A percentile compares a stretch with the other conserved stretches of the same genome.
Evolutionary conservation across 202 grass and related monocot genomes (phyloP).

Genomic region (Panicum hallii): DNA sequence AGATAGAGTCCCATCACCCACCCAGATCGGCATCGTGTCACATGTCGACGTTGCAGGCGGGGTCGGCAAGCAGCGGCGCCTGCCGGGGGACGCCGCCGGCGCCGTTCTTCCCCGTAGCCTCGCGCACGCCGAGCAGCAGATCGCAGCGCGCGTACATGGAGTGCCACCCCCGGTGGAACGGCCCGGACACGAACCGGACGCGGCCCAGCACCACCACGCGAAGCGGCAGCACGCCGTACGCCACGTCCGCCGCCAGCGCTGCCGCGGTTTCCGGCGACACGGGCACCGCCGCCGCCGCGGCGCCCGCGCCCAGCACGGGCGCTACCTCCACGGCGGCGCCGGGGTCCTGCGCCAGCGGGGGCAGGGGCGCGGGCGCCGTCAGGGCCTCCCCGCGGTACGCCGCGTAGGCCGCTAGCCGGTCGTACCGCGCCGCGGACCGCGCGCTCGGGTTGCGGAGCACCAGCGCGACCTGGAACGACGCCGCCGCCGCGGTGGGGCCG

Average conservation of each 20-base stretch:
- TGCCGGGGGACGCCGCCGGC: conserved; percentile 20
- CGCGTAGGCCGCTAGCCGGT: conserved; percentile 67
- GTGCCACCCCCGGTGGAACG: conserved; percentile 66
- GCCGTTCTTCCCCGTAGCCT: background rate
- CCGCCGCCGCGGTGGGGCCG: conserved; percentile 34
- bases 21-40: conserved; percentile 12
- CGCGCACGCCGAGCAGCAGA: conserved; percentile 63
- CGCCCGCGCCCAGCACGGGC: conserved; percentile 60
- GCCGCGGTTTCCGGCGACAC: conserved; percentile 58
- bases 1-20: background rate
- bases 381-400: conserved; percentile 68
- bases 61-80: conserved; percentile 62
- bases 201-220: conserved; percentile 77
- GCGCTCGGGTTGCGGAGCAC: conserved; percentile 74
- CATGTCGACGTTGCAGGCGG: conserved; percentile 62
- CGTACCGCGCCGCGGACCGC: conserved; percentile 62
- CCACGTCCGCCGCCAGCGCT: conserved; percentile 64
- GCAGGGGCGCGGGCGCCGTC: conserved; percentile 56
- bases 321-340: conserved; percentile 50
- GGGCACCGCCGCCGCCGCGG: conserved; percentile 44
- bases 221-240: conserved; percentile 61
- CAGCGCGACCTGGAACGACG: conserved; percentile 73
- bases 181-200: conserved; percentile 64
- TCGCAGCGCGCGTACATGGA: conserved; percentile 80
- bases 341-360: conserved; percentile 67